Evolutionary conservation across 768 basidiomycete genomes (phyloP), one percentile per base, ranked within the genome.

Genomic region (Calocera viscosa): DNA sequence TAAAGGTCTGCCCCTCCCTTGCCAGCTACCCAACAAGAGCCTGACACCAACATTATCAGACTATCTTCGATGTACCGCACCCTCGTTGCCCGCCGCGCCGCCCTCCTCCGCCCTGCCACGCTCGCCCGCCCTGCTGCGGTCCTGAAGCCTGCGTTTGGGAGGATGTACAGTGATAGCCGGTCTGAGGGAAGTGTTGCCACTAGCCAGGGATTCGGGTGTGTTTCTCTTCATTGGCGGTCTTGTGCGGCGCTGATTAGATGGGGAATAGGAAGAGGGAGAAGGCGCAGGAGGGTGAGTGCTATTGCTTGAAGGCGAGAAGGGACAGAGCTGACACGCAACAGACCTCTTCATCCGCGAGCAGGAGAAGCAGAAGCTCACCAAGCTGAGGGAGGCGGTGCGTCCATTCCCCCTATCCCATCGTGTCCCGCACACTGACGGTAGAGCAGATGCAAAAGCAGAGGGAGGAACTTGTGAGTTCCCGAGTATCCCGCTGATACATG

Each of bases 11-110:
- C 26, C 26, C 53, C 19, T 10, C 14, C 53, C 53, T 32, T 30
- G 16, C 14, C 26, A n/a, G n/a, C n/a, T n/a, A n/a, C n/a, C n/a
- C n/a, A n/a, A n/a, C n/a, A n/a, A n/a, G n/a, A n/a, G n/a, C n/a
- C n/a, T n/a, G n/a, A n/a, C n/a, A n/a, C n/a, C n/a, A n/a, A n/a
- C n/a, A n/a, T n/a, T n/a, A n/a, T n/a, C n/a, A n/a, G n/a, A n/a
- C n/a, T n/a, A n/a, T n/a, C n/a, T n/a, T n/a, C n/a, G n/a, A 60
- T 60, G 53, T 60, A 16, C 53, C 53, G 53, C 53, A 28, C 53
- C 30, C 8, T 24, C 24, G 8, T 47, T 47, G 43, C 43, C 24
- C 43, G 43, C 43, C 43, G 19, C 43, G 53, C 53, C 53, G 53
- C 30, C 26, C 53, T 60, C 26, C 2, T 22, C 11, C 53, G 53